Percentiles rank a stretch among this genome's conserved stretches.
These are phyloP conservation scores for Trichomonascus vanleenenianus DNA, from an alignment of 805 yeast genomes.

Conservation along the genomic window DNA sequence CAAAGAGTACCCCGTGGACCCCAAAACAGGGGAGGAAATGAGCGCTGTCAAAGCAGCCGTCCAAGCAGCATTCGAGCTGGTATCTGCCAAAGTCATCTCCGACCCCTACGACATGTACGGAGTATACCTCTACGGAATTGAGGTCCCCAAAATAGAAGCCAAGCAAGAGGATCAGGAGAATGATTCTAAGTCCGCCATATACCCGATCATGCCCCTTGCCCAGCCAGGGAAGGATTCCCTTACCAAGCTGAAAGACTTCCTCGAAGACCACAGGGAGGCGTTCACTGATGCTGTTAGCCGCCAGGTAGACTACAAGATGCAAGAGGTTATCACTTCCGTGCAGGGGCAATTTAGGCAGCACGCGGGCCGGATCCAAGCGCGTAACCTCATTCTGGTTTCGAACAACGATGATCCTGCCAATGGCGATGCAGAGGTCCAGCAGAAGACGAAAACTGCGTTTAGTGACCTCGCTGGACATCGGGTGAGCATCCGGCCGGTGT, in stretches of 20 bases:
- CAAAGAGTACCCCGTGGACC: background rate
- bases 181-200: conserved; percentile 33
- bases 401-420: conserved; percentile 63
- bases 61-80: background rate
- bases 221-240: conserved; percentile 47
- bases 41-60: background rate
- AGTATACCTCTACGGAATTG: conserved; percentile 42
- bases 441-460: conserved; percentile 47
- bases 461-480: conserved; percentile 50
- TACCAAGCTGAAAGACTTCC: conserved; percentile 44
- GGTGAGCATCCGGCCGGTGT: conserved; percentile 56
- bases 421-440: conserved; percentile 34
- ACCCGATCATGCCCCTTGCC: conserved; percentile 34
- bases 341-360: conserved; percentile 46
- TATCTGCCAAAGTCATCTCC: background rate
- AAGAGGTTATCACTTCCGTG: conserved; percentile 42
- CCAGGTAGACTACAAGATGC: conserved; percentile 25
- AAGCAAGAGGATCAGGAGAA: conserved; percentile 25
- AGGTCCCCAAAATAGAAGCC: conserved; percentile 24
- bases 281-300: conserved; percentile 14
- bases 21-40: background rate
- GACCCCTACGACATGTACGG: conserved; percentile 55
- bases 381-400: conserved; percentile 64
- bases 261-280: conserved; percentile 36
- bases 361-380: conserved; percentile 40